Conservation (phyloP, 331 rosid genomes). For the Quercus tomentella region DNA sequence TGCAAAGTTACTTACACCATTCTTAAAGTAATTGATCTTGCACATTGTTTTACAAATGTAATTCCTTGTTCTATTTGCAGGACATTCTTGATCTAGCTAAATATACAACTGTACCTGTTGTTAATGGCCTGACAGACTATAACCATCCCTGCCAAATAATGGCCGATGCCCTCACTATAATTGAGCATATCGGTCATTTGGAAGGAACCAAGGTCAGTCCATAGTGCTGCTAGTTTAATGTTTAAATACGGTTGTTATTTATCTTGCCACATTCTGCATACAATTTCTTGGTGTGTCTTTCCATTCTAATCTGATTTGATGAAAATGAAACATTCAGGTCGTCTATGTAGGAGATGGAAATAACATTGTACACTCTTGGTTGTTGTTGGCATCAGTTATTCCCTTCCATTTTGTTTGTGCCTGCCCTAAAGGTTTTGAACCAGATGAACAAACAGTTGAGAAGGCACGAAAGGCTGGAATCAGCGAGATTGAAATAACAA, state of each 20-base stretch:
- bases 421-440: conserved; percentile 93
- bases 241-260: conserved; percentile 10
- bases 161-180: conserved; percentile 97
- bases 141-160: conserved; percentile 97
- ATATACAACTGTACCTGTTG: conserved; percentile 75
- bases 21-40: background rate
- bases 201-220: conserved; percentile 85
- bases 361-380: conserved; percentile 96
- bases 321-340: conserved; percentile 47
- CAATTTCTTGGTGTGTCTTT: background rate
- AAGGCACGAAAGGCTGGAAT: conserved; percentile 77
- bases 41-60: background rate
- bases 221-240: conserved; percentile 5
- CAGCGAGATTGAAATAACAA: conserved; percentile 87
- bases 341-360: conserved; percentile 98
- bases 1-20: background rate
- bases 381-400: conserved; percentile 79
- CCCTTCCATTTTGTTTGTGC: conserved; percentile 93
- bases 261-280: background rate
- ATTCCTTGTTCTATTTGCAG: conserved; percentile 40
- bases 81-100: conserved; percentile 94
- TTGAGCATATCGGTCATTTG: conserved; percentile 77
- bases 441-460: conserved; percentile 73
- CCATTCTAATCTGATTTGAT: background rate
- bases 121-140: conserved; percentile 96